Evolutionary conservation across 2,329 filamentous ascomycete genomes (phyloP), one percentile per base, ranked within the genome.

Genomic region (Trichoderma asperellum): DNA sequence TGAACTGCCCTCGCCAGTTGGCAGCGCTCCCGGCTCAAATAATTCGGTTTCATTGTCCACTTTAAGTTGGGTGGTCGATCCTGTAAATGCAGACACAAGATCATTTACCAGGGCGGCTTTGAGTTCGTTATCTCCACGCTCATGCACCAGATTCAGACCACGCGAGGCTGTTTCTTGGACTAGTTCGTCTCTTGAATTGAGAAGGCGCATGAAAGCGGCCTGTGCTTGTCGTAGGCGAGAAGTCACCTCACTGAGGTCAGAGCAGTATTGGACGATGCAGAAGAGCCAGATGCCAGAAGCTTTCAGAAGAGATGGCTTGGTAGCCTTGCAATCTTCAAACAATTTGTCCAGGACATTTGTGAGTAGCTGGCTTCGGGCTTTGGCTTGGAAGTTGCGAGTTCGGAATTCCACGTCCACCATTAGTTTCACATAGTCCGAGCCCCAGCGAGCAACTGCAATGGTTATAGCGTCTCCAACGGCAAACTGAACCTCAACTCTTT

Each of bases 281-380:
- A 98, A 90, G 0, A 98, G 86, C 96, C 96, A 98, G 74, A 99
- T 97, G 0, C 94, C 94, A 0, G 94, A 95, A 3, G 95, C 94
- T 77, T 97, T 97, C 74, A 94, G 90, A 5, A 97, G 83, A 0
- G 94, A 92, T 0, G 96, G 96, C 76, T 97, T 97, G 0, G 93
- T 93, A 10, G 91, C 89, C 74, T 91, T 91, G 81, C 92, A 96
- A 75, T 96, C 91, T 2, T 83, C 82, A 58, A 98, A 84, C 2
- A 96, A 86, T 76, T 91, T 94, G 70, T 92, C 87, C 5, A 97
- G 81, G 1, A 92, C 84, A 0, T 82, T 79, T 10, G 81, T 81
- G 32, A 91, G 81, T 63, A 85, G 79, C 0, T 74, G 75, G 1
- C 77, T 77, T 1, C 81, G 77, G 1, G 83, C 76, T 5, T 83